phyloP scores from a whole-genome alignment of 1,139 yeast genomes.

The Kluyveromyces sp. region DNA sequence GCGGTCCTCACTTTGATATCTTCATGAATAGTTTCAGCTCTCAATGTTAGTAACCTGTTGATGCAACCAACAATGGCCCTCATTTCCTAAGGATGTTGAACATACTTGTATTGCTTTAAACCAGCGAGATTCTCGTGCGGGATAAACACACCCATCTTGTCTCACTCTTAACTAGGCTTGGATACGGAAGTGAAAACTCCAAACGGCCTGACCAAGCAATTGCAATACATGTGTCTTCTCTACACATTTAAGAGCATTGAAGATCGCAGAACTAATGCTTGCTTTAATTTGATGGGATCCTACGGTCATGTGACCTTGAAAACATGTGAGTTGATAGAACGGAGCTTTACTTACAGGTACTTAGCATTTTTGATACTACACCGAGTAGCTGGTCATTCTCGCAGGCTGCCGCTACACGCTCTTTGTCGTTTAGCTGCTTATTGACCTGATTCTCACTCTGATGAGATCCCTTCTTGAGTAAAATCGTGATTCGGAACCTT shows the following conservation, averaged over 20 bases:
- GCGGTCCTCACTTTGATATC: conserved; percentile 70
- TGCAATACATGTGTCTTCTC: no score
- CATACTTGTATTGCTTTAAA: conserved; percentile 60
- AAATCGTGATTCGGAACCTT: conserved; percentile 69
- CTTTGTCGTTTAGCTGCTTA: conserved; percentile 94
- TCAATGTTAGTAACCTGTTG: background rate
- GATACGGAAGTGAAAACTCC: no score
- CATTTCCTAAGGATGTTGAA: conserved; percentile 14
- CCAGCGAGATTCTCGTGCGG: conserved; percentile 55
- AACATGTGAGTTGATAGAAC: no score
- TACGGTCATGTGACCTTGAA: no score
- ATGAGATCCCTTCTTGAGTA: conserved; percentile 86
- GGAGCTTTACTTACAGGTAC: conserved; percentile 59
- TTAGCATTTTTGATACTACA: conserved; percentile 87
- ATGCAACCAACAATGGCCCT: background rate
- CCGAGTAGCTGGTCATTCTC: conserved; percentile 86
- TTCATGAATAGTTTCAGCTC: conserved; percentile 11
- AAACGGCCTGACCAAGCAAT: no score
- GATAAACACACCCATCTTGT: conserved; percentile 65
- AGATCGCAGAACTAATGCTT: background rate
- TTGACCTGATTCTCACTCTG: conserved; percentile 95
- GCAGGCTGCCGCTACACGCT: conserved; percentile 97
- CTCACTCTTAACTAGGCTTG: no score
- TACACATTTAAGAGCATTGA: no score
- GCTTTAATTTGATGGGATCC: no score